Base-by-base conservation (phyloP, 2,329 filamentous ascomycete genomes). In the Nannizzia gypsea region DNA sequence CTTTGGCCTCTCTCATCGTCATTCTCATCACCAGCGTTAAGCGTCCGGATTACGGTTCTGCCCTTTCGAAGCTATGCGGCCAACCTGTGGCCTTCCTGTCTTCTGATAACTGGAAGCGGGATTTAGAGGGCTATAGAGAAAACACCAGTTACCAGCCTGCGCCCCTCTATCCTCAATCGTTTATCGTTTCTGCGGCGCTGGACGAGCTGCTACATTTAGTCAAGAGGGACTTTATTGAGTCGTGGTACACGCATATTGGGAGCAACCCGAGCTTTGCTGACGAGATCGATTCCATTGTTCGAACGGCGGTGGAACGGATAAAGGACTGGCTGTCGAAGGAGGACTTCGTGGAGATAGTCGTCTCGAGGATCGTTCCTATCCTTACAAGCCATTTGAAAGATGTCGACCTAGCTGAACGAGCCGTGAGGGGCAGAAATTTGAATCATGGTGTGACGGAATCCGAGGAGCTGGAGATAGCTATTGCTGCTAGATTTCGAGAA, bases 391-490 rank as follows among this genome's bases (percentile, higher is more conserved):
- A 99, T 73, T 83, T 99, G 67, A 88, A 83, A 65, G 89, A 96
- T 65, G 96, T 96, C 67, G 89, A 91, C 71, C 85, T 93, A 64
- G 93, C 93, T 0, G 93, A 99, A 76, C 83, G 87, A 60, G 82
- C 84, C 6, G 89, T 99, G 9, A 83, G 92, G 59, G 95, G 95
- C 11, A 88, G 85, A 70, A 89, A 95, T 72, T 78, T 97, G 60
- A 93, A 90, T 66, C 84, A 89, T 58, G 90, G 87, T 64, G 85
- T 99, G 59, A 97, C 95, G 2, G 93, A 99, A 74, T 95, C 91
- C 0, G 92, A 96, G 70, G 93, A 99, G 79, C 78, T 99, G 67
- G 91, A 97, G 72, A 79, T 95, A 65, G 93, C 93, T 1, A 95
- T 99, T 72, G 93, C 93, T n/a, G 86, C 83, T 44, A 96, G 95